Evolutionary conservation across 495 filamentous ascomycete genomes (phyloP).

Genomic region (Halenospora varia): DNA sequence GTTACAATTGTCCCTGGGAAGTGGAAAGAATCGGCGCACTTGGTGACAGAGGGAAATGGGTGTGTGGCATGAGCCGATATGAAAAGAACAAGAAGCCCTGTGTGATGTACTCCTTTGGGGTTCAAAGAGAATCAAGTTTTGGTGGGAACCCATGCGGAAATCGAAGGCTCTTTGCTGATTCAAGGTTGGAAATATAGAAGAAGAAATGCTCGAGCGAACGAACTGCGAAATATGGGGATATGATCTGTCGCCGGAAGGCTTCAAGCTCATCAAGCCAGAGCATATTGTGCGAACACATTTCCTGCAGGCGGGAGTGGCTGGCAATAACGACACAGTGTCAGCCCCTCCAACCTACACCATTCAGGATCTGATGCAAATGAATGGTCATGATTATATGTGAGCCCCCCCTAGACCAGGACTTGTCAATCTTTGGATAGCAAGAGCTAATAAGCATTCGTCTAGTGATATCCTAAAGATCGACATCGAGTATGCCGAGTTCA

Average conservation of each 20-base stretch:
- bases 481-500: conserved; percentile 30
- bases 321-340: conserved; percentile 11
- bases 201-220: conserved; percentile 29
- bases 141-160: conserved; percentile 3
- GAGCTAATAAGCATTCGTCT: background rate
- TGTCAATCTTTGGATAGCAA: background rate
- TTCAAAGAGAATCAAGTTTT: conserved; percentile 28
- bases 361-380: conserved; percentile 26
- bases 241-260: conserved; percentile 27
- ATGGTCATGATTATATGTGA: conserved; percentile 29
- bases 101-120: conserved; percentile 30
- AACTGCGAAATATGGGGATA: conserved; percentile 29
- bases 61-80: conserved; percentile 28
- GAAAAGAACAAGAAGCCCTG: conserved; percentile 16
- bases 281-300: conserved; percentile 20
- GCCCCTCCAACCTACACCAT: conserved; percentile 25
- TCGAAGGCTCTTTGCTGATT: background rate
- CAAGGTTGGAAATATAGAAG: conserved; percentile 17
- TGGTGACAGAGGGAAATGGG: conserved; percentile 32
- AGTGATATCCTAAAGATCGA: conserved; percentile 31
- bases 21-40: conserved; percentile 28
- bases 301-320: conserved; percentile 19
- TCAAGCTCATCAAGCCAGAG: conserved; percentile 15
- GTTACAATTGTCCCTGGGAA: conserved; percentile 27
- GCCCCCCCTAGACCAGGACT: background rate